phyloP scores from a whole-genome alignment of 441 rosid genomes.

The Croton laevigatus region DNA sequence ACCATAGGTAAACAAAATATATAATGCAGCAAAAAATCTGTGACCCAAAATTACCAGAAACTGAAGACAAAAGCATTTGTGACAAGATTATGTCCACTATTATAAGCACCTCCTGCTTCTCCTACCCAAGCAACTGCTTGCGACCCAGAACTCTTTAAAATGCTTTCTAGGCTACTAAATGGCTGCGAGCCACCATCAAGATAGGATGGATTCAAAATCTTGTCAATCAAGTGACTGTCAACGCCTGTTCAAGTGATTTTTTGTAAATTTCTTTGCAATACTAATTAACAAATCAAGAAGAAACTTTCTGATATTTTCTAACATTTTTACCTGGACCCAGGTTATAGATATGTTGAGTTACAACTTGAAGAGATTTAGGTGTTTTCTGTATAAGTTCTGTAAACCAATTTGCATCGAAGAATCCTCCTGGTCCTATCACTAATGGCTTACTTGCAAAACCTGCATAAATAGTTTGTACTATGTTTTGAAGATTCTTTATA shows the following conservation, averaged over 20 bases:
- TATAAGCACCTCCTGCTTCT: constrained; percentile 96
- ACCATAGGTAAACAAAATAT: neutral
- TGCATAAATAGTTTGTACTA: constrained; percentile 45
- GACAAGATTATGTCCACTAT: constrained; percentile 81
- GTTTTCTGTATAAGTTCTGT: constrained; percentile 33
- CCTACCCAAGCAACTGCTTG: constrained; percentile 82
- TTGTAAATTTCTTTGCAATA: neutral
- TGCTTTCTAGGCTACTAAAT: constrained; percentile 46
- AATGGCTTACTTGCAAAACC: constrained; percentile 49
- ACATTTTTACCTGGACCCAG: constrained; percentile 67
- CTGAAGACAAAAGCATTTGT: constrained; percentile 87
- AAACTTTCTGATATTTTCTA: neutral
- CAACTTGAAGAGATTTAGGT: constrained; percentile 40
- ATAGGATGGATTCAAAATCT: constrained; percentile 66
- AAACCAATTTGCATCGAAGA: constrained; percentile 65
- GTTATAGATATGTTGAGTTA: constrained; percentile 78
- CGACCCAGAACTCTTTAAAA: constrained; percentile 48
- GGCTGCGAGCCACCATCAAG: constrained; percentile 51
- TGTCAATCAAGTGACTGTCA: constrained; percentile 65
- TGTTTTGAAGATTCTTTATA: constrained; percentile 40
- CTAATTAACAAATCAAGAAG: neutral
- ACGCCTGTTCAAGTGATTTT: constrained; percentile 45
- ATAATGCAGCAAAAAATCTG: neutral
- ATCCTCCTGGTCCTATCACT: constrained; percentile 76
- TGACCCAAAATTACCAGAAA: constrained; percentile 61